Conservation (phyloP, 2,329 filamentous ascomycete genomes). For the Xylogone sp. region DNA sequence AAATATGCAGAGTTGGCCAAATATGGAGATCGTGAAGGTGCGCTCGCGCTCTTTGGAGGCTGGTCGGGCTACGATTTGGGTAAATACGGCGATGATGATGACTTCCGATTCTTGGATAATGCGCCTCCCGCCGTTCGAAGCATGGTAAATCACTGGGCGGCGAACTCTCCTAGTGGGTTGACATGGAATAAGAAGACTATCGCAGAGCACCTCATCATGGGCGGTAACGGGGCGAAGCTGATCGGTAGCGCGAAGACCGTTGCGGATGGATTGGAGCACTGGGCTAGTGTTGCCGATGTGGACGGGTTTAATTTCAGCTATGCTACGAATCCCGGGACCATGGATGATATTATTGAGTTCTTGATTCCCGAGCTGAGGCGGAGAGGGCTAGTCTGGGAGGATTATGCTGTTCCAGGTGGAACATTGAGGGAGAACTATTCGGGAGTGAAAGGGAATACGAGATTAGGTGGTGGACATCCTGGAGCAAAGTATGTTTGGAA, state of each 20-base stretch:
- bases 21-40: slow-evolving; percentile 63
- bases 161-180: slow-evolving; percentile 25
- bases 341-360: slow-evolving; percentile 62
- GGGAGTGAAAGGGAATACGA: slow-evolving; percentile 25
- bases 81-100: slow-evolving; percentile 59
- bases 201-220: slow-evolving; percentile 63
- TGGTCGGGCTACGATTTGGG: slow-evolving; percentile 68
- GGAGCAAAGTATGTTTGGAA: slow-evolving; percentile 33
- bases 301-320: slow-evolving; percentile 73
- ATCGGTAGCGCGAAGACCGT: slow-evolving; percentile 51
- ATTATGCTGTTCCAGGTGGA: slow-evolving; percentile 34
- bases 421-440: slow-evolving; percentile 36
- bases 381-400: slow-evolving; percentile 53
- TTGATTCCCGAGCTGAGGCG: slow-evolving; percentile 59
- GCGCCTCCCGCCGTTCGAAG: slow-evolving; percentile 39
- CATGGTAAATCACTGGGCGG: slow-evolving; percentile 46
- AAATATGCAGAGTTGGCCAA: slow-evolving; percentile 60
- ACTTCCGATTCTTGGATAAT: slow-evolving; percentile 50
- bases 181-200: slow-evolving; percentile 33
- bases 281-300: slow-evolving; percentile 64
- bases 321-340: slow-evolving; percentile 59
- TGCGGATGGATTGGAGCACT: slow-evolving; percentile 62
- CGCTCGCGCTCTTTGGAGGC: slow-evolving; percentile 66
- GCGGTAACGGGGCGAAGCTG: slow-evolving; percentile 60
- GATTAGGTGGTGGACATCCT: slow-evolving; percentile 31